These are phyloP conservation scores for Tuctoria greenei DNA, from an alignment of 176 grass and related monocot species.

Conservation along the genomic window DNA sequence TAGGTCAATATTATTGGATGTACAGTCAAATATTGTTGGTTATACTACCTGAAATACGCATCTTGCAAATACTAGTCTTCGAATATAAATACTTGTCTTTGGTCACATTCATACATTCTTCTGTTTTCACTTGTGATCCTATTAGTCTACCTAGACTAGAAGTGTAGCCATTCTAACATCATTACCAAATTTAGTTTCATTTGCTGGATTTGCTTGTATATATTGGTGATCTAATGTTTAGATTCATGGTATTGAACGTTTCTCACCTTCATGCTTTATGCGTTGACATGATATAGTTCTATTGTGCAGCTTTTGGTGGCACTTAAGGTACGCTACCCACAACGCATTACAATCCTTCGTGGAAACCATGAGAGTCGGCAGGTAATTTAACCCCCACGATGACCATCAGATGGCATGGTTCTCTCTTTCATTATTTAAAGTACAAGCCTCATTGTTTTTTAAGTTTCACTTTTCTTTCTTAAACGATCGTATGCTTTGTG, in stretches of 20 bases:
- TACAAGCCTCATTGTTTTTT: slow-evolving; percentile 19
- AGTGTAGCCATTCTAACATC: background rate
- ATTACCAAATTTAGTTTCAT: slow-evolving; percentile 6
- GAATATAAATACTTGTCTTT: background rate
- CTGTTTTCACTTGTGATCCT: background rate
- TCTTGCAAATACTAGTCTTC: background rate
- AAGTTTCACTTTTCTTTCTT: background rate
- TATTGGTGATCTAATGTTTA: slow-evolving; percentile 6
- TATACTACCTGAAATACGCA: slow-evolving; percentile 1
- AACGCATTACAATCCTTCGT: slow-evolving; percentile 83
- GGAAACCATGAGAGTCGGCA: slow-evolving; percentile 94
- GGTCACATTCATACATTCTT: background rate
- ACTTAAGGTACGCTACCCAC: slow-evolving; percentile 82
- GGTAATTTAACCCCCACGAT: slow-evolving; percentile 10
- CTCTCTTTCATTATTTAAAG: slow-evolving; percentile 5
- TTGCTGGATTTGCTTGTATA: background rate
- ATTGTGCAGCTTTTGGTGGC: slow-evolving; percentile 76
- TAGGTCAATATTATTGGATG: background rate
- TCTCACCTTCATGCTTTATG: background rate
- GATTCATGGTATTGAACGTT: background rate
- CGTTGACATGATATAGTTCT: slow-evolving; percentile 9
- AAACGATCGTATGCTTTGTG: background rate
- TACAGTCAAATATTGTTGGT: background rate
- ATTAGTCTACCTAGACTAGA: background rate
- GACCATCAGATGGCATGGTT: background rate